Base-by-base conservation (phyloP, 2,329 filamentous ascomycete species). In the Neophaeococcomyces mojaviensis region DNA sequence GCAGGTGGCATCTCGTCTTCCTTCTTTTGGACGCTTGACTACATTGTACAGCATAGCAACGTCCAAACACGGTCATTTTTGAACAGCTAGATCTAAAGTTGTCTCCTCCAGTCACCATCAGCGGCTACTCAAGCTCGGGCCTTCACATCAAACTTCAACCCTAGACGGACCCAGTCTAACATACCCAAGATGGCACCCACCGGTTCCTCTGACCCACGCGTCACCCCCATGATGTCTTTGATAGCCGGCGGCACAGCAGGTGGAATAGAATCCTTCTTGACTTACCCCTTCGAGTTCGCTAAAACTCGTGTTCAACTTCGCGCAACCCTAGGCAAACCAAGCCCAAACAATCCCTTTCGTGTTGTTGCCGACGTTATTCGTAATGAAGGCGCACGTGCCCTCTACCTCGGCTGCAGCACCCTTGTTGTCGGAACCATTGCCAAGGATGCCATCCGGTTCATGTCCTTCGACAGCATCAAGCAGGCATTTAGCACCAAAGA, bases 381-480 rank as follows among this genome's bases (percentile, higher is more conserved):
- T 16, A 64, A 71, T 13, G 79, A 84, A 62, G 79, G 79, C 0
- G 45, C 78, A 0, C 60, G 68, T 12, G 76, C 79, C 2, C 59
- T 83, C 2, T 84, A 83, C 58, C 82, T 78, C 49, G 79, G 80
- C 22, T 84, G 75, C 58, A 72, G 72, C 7, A 76, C 77, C 0
- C 66, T 83, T 10, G 72, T 82, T 19, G 61, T 79, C 59, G 79
- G 79, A 9, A 78, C 76, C 5, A 68, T 81, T 2, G 76, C 68
- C 39, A 85, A 85, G 65, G 80, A 82, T 56, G 79, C 73, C 4
- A 75, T 84, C 12, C 74, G 81, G 1, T 84, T 85, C 55, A 62
- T 84, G 10, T 78, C 76, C 3, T 85, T 82, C 58, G 79, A 84
- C 56, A 72, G 73, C 0, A 80, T 85, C 58, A 81, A 80, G 54